These are phyloP conservation scores for Albizia julibrissin DNA, from an alignment of 306 rosid genomes.

Conservation along the genomic window DNA sequence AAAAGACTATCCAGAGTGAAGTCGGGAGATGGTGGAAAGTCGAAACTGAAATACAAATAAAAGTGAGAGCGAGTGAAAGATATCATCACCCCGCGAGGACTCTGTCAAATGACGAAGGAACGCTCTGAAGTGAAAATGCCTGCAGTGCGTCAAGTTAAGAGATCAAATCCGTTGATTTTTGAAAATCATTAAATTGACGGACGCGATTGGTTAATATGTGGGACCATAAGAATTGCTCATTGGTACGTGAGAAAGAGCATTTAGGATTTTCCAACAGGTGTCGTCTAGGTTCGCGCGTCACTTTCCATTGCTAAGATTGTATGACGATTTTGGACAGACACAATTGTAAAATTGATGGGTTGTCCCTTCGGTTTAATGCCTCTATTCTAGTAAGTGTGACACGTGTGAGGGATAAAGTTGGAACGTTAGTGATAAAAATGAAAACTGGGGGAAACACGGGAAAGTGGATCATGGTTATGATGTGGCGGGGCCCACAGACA, in stretches of 20 bases:
- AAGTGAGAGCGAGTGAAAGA: neutral
- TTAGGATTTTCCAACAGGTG: neutral
- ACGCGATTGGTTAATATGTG: neutral
- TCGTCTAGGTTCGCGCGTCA: neutral
- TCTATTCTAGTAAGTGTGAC: neutral
- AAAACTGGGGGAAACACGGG: neutral
- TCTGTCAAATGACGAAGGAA: neutral
- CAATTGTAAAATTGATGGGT: neutral
- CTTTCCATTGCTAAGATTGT: neutral
- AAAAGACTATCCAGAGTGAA: neutral
- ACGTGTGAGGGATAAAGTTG: neutral
- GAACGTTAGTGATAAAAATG: neutral
- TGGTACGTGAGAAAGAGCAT: neutral
- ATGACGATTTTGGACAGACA: neutral
- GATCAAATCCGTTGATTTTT: neutral
- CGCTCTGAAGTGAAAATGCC: neutral
- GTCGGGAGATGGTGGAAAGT: neutral
- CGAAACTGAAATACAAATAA: neutral
- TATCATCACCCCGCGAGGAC: neutral
- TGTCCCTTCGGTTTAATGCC: neutral
- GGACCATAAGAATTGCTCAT: neutral
- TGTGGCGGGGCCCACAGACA: neutral
- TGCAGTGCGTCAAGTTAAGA: neutral
- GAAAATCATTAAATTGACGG: neutral
- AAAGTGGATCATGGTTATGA: neutral